phyloP scores from a whole-genome alignment of 306 rosid genomes.

The Quercus aquifolioides region DNA sequence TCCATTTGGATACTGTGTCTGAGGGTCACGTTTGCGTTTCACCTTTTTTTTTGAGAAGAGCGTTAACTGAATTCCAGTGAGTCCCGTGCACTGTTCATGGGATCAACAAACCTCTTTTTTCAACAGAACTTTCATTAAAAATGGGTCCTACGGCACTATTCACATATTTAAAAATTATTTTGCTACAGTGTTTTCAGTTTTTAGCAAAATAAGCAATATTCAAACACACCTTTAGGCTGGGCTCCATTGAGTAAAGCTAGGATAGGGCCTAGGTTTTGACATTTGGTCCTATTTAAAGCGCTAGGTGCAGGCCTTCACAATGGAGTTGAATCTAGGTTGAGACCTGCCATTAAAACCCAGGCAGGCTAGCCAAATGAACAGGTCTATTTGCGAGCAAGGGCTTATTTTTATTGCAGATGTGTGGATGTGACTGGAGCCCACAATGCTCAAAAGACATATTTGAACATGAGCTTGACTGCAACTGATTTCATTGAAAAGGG shows the following conservation, averaged over 20 bases:
- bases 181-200: too few species aligned
- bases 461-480: constrained; percentile 91
- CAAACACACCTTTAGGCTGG: too few species aligned
- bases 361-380: neutral
- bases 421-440: constrained; percentile 91
- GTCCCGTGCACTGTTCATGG: too few species aligned
- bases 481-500: constrained; percentile 91
- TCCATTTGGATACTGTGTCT: too few species aligned
- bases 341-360: neutral
- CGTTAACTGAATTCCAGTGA: too few species aligned
- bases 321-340: neutral
- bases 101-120: too few species aligned
- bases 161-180: too few species aligned
- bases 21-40: too few species aligned
- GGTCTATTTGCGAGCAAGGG: neutral
- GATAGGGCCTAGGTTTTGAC: neutral
- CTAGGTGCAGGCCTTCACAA: neutral
- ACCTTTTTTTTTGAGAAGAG: too few species aligned
- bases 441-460: constrained; percentile 91
- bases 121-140: too few species aligned
- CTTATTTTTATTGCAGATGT: constrained; percentile 47
- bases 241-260: neutral
- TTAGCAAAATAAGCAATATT: too few species aligned
- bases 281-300: neutral
- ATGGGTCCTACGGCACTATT: too few species aligned